Conservation (phyloP, 208 protist genomes). For the Naegleria lovaniensis region DNA sequence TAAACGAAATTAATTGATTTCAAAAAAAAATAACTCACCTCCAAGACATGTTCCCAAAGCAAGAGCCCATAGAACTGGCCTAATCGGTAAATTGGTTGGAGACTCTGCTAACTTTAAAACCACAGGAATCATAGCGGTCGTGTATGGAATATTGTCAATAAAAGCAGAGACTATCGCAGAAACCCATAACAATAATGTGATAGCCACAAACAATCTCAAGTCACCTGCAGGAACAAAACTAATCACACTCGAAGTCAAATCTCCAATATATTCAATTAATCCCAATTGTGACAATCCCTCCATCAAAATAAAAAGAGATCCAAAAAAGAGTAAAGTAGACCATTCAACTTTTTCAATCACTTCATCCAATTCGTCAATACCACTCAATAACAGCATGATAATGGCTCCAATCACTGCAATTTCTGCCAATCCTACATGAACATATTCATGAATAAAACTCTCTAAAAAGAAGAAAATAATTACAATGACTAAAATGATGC, state of each 20-base stretch:
- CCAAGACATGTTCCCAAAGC: not conserved
- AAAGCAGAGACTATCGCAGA: constrained; percentile 43
- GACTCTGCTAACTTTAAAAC: constrained; percentile 41
- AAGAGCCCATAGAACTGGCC: constrained; percentile 52
- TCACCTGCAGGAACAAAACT: not conserved
- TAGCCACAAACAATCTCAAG: constrained; percentile 36
- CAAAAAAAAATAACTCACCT: not conserved
- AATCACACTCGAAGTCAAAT: constrained; percentile 36
- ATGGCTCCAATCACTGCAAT: constrained; percentile 47
- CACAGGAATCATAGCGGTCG: constrained; percentile 45
- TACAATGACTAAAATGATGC: constrained; percentile 37
- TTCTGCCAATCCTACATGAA: constrained; percentile 43
- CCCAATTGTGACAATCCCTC: constrained; percentile 32
- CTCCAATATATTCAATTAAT: constrained; percentile 42
- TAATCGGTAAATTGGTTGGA: constrained; percentile 39
- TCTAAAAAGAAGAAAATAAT: constrained; percentile 48
- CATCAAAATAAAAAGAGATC: constrained; percentile 49
- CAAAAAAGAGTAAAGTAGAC: constrained; percentile 52
- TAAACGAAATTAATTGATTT: not conserved
- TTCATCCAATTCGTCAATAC: constrained; percentile 33
- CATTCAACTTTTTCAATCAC: constrained; percentile 48
- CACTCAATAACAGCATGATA: constrained; percentile 38
- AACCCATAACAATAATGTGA: constrained; percentile 50
- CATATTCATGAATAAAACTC: constrained; percentile 24
- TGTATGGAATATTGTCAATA: constrained; percentile 44